Conservation (phyloP, 1,284 basidiomycete genomes). For the Hymenochaete sp. region DNA sequence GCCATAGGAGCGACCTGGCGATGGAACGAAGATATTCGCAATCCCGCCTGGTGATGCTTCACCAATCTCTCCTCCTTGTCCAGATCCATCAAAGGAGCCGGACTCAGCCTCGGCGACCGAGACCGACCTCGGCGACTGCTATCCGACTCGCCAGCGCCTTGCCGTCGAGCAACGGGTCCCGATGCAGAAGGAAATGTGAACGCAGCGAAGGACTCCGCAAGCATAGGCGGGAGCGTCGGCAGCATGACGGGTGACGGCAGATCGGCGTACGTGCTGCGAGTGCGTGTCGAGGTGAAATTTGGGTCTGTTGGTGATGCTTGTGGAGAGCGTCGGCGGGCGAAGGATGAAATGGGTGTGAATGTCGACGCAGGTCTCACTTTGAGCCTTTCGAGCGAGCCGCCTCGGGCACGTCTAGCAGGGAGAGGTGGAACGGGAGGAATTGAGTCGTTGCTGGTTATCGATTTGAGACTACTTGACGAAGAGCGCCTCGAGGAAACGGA, state of each 20-base stretch:
- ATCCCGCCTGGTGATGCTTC: slow-evolving; percentile 16
- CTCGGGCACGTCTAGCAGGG: slow-evolving; percentile 6
- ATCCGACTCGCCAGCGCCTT: no score
- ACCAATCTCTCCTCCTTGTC: slow-evolving; percentile 10
- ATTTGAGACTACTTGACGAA: slow-evolving; percentile 5
- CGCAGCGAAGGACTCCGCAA: slow-evolving; percentile 19
- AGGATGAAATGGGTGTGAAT: slow-evolving; percentile 65
- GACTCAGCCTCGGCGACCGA: slow-evolving; percentile 7
- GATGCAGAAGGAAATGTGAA: slow-evolving; percentile 13
- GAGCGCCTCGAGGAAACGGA: slow-evolving; percentile 14
- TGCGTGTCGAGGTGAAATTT: slow-evolving; percentile 39
- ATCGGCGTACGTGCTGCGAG: slow-evolving; percentile 25
- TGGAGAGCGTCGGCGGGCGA: slow-evolving; percentile 67
- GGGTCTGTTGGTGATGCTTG: slow-evolving; percentile 61
- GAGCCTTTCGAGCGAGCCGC: slow-evolving; percentile 6
- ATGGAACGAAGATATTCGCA: slow-evolving; percentile 17
- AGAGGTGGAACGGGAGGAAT: slow-evolving; percentile 7
- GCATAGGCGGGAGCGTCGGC: slow-evolving; percentile 43
- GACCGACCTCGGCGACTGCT: slow-evolving; percentile 11
- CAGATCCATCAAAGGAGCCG: slow-evolving; percentile 14
- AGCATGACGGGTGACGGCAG: slow-evolving; percentile 46
- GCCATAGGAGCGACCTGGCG: slow-evolving; percentile 15
- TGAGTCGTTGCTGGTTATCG: slow-evolving; percentile 1
- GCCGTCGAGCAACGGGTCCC: no score
- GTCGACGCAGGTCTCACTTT: slow-evolving; percentile 26